phyloP scores from a whole-genome alignment of 1,284 basidiomycete species.

The Puccinia polysora region DNA sequence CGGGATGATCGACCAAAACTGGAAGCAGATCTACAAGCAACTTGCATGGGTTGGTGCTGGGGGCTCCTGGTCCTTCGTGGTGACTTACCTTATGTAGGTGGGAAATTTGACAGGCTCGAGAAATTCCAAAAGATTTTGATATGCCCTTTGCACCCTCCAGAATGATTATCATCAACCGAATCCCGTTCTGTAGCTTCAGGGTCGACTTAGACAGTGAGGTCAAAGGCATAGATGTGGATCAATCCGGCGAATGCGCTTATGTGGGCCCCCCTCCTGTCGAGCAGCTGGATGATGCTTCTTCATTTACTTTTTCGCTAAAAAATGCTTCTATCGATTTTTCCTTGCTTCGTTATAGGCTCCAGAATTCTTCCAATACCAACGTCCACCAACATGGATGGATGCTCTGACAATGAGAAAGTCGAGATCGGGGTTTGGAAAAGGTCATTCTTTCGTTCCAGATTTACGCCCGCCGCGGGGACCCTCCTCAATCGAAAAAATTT shows the following conservation, averaged over 20 bases:
- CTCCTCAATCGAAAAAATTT: too few relatives aligned
- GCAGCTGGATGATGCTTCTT: too few relatives aligned
- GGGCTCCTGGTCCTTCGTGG: conserved; percentile 58
- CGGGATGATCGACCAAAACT: conserved; percentile 67
- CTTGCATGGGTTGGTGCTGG: conserved; percentile 73
- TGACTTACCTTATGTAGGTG: conserved; percentile 58
- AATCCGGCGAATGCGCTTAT: conserved; percentile 60
- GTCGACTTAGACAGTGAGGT: conserved; percentile 71
- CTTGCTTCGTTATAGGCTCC: background rate
- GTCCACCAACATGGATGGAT: conserved; percentile 14
- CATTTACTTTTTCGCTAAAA: background rate
- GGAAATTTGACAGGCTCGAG: conserved; percentile 54
- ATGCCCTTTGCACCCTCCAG: background rate
- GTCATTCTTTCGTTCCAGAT: too few relatives aligned
- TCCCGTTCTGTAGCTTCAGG: conserved; percentile 68
- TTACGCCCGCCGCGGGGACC: too few relatives aligned
- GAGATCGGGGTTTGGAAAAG: conserved; percentile 10
- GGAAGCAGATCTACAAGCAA: conserved; percentile 74
- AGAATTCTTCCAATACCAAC: background rate
- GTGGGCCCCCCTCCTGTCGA: conserved; percentile 34
- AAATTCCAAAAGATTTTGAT: background rate
- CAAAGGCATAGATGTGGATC: conserved; percentile 72
- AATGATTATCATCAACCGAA: conserved; percentile 66
- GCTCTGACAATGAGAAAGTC: background rate
- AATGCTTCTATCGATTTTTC: background rate